Percentiles rank a stretch among this genome's conserved stretches.
phyloP scores from a whole-genome alignment of 805 yeast genomes.

The Lachancea kluyveri region DNA sequence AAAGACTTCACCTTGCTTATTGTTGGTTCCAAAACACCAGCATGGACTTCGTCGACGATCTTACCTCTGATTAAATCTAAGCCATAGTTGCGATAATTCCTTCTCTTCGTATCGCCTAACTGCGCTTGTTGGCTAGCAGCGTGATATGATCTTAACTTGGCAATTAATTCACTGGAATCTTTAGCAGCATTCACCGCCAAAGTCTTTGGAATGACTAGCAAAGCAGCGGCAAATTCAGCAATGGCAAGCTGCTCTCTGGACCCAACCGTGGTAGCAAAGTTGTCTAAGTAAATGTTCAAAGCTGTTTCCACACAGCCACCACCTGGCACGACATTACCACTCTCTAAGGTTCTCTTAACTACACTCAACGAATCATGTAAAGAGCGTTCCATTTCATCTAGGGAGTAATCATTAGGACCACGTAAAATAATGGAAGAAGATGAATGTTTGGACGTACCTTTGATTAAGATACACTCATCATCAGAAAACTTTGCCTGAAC shows the following conservation, averaged over 20 bases:
- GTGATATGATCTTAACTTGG: conserved; percentile 93
- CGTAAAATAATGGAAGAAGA: conserved; percentile 87
- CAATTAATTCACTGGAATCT: conserved; percentile 90
- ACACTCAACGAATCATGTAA: conserved; percentile 91
- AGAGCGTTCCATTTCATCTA: conserved; percentile 98
- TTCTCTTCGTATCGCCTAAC: conserved; percentile 77
- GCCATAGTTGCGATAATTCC: conserved; percentile 85
- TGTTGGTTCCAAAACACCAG: conserved; percentile 95
- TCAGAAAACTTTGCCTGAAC: conserved; percentile 87
- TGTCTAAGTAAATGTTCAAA: conserved; percentile 87
- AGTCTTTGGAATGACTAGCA: conserved; percentile 91
- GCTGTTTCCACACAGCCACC: conserved; percentile 99
- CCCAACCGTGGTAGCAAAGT: conserved; percentile 96
- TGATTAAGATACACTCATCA: conserved; percentile 91
- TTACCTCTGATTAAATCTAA: conserved; percentile 87
- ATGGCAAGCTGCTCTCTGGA: conserved; percentile 97
- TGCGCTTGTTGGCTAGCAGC: conserved; percentile 88
- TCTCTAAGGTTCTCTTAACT: conserved; percentile 91
- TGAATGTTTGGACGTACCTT: conserved; percentile 87
- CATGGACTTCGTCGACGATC: conserved; percentile 73
- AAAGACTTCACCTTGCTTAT: conserved; percentile 86
- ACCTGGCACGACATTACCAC: conserved; percentile 94
- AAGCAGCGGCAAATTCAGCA: conserved; percentile 91
- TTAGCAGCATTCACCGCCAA: conserved; percentile 96
- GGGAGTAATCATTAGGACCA: conserved; percentile 91